Conservation (phyloP, 805 yeast species). For the Saccharomycopsis guyanensis region DNA sequence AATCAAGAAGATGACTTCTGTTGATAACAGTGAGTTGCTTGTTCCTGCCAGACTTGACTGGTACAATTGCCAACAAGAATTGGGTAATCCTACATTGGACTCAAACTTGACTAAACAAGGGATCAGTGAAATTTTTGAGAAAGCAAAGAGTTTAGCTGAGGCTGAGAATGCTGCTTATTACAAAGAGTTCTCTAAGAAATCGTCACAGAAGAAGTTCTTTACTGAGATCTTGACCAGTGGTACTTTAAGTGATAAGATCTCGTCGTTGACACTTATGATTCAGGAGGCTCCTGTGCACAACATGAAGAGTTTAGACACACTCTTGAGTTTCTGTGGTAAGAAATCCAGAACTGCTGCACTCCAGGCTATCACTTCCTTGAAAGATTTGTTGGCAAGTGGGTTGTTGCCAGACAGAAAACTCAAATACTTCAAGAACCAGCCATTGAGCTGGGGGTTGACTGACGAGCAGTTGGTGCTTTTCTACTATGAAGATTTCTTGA, state of each 20-base stretch:
- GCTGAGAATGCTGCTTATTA: constrained; percentile 64
- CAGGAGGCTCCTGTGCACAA: constrained; percentile 96
- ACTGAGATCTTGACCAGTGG: constrained; percentile 84
- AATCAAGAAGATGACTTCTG: constrained; percentile 35
- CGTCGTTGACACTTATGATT: constrained; percentile 84
- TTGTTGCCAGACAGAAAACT: constrained; percentile 82
- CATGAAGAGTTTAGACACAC: constrained; percentile 70
- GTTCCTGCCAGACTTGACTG: constrained; percentile 66
- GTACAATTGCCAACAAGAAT: constrained; percentile 53
- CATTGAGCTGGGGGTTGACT: constrained; percentile 37
- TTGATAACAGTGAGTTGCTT: constrained; percentile 46
- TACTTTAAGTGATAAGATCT: constrained; percentile 90
- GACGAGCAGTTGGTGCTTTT: constrained; percentile 58
- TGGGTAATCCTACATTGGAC: constrained; percentile 20
- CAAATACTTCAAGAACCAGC: constrained; percentile 70
- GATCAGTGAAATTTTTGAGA: constrained; percentile 50
- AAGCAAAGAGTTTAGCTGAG: constrained; percentile 60
- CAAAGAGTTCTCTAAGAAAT: constrained; percentile 64
- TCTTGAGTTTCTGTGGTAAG: constrained; percentile 74
- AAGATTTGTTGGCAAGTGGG: constrained; percentile 80
- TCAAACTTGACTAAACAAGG: constrained; percentile 39
- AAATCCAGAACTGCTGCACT: constrained; percentile 90
- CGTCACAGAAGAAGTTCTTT: constrained; percentile 81
- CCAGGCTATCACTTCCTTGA: constrained; percentile 82
- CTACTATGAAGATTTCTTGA: constrained; percentile 86